phyloP scores from a whole-genome alignment of 352 stramenopile genomes.

The Globisporangium abappressorium region DNA sequence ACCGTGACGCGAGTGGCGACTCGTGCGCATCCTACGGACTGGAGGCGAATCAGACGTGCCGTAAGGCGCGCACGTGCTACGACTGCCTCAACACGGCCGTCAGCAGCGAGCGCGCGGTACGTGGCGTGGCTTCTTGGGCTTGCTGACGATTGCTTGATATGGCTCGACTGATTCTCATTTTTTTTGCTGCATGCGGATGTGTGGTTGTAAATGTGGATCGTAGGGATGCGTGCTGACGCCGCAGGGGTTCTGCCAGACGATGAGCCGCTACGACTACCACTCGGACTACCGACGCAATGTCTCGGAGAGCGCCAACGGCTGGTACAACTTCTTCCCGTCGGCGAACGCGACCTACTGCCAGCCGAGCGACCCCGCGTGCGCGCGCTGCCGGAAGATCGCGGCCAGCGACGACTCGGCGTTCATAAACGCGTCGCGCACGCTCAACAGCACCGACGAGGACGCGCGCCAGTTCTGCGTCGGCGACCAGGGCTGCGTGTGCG shows the following conservation, averaged over 20 bases:
- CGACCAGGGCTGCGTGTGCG: conserved; percentile 52
- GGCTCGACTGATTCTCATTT: no score
- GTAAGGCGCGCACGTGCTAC: conserved; percentile 58
- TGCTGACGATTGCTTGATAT: no score
- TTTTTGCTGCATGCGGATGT: no score
- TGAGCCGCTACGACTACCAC: conserved; percentile 41
- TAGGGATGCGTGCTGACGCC: conserved; percentile 53
- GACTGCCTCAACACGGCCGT: conserved; percentile 65
- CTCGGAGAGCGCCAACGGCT: conserved; percentile 29
- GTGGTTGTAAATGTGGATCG: no score
- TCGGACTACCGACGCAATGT: conserved; percentile 63
- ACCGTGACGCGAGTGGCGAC: conserved; percentile 42
- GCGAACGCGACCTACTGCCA: conserved; percentile 67
- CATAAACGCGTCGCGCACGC: conserved; percentile 24
- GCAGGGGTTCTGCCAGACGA: conserved; percentile 54
- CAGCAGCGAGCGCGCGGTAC: conserved; percentile 15
- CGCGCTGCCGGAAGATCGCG: conserved; percentile 39
- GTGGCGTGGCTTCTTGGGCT: no score
- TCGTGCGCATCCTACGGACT: conserved; percentile 63
- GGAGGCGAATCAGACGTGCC: conserved; percentile 36
- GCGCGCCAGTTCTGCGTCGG: conserved; percentile 58
- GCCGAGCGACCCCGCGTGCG: conserved; percentile 44
- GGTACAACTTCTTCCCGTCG: conserved; percentile 69
- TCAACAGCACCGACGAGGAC: conserved; percentile 36
- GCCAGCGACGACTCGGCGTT: conserved; percentile 13